A percentile compares a stretch with the other conserved stretches of the same genome.
Evolutionary conservation across 768 basidiomycete species (phyloP).

Genomic region (Termitomyces sp.): DNA sequence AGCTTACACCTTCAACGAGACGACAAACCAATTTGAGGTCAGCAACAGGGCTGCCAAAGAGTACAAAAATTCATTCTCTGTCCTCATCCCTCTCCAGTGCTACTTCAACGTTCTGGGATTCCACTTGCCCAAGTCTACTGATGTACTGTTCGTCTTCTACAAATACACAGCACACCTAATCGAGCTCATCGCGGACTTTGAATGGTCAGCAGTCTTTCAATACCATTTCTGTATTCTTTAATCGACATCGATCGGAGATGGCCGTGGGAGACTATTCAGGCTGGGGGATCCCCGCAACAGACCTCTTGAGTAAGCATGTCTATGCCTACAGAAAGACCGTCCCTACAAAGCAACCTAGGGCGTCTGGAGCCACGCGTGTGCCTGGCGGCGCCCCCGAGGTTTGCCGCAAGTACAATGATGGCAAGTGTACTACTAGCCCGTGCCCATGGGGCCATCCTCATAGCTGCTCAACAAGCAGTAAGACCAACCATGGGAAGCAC

Average conservation of each 20-base stretch:
- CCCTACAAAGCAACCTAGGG: too few species aligned
- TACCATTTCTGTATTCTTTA: neutral
- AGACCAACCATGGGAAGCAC: neutral
- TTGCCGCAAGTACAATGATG: neutral
- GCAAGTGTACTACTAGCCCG: neutral
- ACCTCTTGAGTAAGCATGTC: slow-evolving; percentile 19
- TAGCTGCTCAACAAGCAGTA: neutral
- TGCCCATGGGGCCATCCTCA: neutral
- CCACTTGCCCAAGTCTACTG: neutral
- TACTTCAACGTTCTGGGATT: neutral
- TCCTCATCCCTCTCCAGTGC: neutral
- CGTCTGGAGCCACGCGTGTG: too few species aligned
- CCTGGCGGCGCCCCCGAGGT: neutral
- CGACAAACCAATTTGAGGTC: neutral
- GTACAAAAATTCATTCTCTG: neutral
- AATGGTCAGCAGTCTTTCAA: neutral
- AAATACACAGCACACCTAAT: neutral
- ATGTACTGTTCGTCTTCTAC: neutral
- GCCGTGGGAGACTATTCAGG: neutral
- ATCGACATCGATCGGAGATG: neutral
- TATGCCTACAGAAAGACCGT: neutral
- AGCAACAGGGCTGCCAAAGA: neutral
- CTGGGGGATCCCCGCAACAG: neutral
- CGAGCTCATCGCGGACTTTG: neutral
- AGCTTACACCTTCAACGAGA: neutral